These are phyloP conservation scores for Lycium barbarum DNA, from an alignment of 257 asterid species.

Conservation along the genomic window DNA sequence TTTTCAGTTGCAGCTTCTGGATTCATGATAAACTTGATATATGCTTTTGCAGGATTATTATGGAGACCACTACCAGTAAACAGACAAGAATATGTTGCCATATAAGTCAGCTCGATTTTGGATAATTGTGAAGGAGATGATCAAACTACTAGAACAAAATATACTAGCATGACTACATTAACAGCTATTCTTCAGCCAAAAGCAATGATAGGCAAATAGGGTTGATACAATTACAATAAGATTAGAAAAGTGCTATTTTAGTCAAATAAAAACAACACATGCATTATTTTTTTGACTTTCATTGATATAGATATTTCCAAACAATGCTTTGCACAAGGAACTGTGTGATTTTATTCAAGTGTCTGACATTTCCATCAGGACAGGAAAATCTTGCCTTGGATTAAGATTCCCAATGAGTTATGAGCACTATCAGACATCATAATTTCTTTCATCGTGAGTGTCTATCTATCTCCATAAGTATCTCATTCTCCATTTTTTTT, in stretches of 20 bases:
- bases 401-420: slow-evolving; percentile 1
- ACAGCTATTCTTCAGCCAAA: background rate
- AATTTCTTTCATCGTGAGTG: background rate
- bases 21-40: slow-evolving; percentile 59
- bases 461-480: background rate
- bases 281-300: background rate
- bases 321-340: background rate
- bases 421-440: background rate
- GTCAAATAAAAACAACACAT: background rate
- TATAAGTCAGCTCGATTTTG: background rate
- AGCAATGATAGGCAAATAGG: background rate
- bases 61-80: slow-evolving; percentile 38
- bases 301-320: background rate
- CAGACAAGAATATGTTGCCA: slow-evolving; percentile 28
- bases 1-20: slow-evolving; percentile 55
- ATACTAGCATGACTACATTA: slow-evolving; percentile 5
- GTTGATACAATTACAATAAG: slow-evolving; percentile 11
- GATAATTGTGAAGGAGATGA: slow-evolving; percentile 12
- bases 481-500: background rate
- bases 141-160: background rate
- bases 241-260: background rate
- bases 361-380: background rate
- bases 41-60: slow-evolving; percentile 35
- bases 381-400: background rate
- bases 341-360: background rate